Base-by-base conservation (phyloP, 1,139 yeast species). In the Kodamaea anthophila region DNA sequence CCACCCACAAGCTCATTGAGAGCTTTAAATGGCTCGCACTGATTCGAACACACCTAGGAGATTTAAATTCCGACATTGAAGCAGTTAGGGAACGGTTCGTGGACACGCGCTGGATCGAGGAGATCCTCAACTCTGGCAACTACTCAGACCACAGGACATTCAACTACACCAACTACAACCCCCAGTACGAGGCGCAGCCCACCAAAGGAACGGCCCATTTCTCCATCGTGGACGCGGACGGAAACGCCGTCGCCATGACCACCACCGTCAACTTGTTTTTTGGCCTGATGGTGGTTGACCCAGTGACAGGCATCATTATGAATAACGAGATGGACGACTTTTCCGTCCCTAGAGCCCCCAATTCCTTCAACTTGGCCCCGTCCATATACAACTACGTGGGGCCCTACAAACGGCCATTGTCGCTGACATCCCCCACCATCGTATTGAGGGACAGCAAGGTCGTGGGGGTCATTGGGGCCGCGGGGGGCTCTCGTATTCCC, bases 291-390 rank as follows among this genome's bases (percentile, higher is more conserved):
- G 77, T 88, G 5, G 83, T 81, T 48, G 97, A 88, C 49, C 79
- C 81, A 2, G 51, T 39, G 1, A 88, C 97, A 0, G 97, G 97
- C 2, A 62, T 91, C 9, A 68, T 91, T 6, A 60, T 91, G 46
- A 91, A 91, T 58, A 79, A 86, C 42, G 87, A 91, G 53, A 88
- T 91, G 96, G 96, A 91, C 53, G 97, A 91, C 53, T 91, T 91
- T 47, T 80, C 94, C n/a, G 65, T 74, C 23, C 91, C 94, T 1
- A 60, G 65, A 13, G 55, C 66, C 5, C 64, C 73, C 21, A 91
- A 91, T 55, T 81, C 88, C 9, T 91, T 87, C 53, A 81, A 79
- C 18, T 67, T 88, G 31, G 70, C 76, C 5, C 95, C 97, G 0
- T 85, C 96, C 0, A 60, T 76, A 13, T 82, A 71, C 62, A 91